These are phyloP conservation scores for Botrytis medusae DNA, from an alignment of 2,329 filamentous ascomycete species.

Conservation along the genomic window DNA sequence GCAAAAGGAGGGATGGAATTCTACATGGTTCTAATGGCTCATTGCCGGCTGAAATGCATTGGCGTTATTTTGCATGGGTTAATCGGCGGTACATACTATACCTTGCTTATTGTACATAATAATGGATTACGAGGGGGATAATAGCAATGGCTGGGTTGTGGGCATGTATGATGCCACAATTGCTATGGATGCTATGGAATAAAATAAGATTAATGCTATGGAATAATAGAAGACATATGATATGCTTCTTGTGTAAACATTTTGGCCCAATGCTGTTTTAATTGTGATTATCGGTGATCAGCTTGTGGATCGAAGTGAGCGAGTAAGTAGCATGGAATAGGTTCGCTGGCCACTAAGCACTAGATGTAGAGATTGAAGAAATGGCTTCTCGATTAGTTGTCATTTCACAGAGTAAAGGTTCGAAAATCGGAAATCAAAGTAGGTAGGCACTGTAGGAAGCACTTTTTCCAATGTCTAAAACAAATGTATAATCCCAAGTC, in stretches of 20 bases:
- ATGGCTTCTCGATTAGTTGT: background rate
- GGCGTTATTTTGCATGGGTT: conserved; percentile 15
- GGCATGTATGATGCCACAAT: conserved; percentile 13
- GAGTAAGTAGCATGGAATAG: background rate
- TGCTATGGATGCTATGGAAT: background rate
- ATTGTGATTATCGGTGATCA: background rate
- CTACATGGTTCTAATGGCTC: conserved; percentile 3
- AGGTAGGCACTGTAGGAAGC: no score
- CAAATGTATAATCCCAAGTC: background rate
- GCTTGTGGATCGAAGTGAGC: no score
- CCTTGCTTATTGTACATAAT: conserved; percentile 20
- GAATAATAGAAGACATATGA: conserved; percentile 9
- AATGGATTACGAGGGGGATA: conserved; percentile 14
- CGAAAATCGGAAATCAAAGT: background rate
- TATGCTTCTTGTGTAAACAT: background rate
- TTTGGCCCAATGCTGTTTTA: no score
- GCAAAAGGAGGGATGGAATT: conserved; percentile 5
- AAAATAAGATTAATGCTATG: conserved; percentile 13
- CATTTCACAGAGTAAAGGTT: background rate
- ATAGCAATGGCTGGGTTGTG: conserved; percentile 2
- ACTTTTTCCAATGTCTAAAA: no score
- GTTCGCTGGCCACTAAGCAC: background rate
- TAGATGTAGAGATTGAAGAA: background rate
- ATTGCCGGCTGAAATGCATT: conserved; percentile 11
- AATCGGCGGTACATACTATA: conserved; percentile 14